Evolutionary conservation across 768 basidiomycete species (phyloP).

Genomic region (Tylopilus sp.): DNA sequence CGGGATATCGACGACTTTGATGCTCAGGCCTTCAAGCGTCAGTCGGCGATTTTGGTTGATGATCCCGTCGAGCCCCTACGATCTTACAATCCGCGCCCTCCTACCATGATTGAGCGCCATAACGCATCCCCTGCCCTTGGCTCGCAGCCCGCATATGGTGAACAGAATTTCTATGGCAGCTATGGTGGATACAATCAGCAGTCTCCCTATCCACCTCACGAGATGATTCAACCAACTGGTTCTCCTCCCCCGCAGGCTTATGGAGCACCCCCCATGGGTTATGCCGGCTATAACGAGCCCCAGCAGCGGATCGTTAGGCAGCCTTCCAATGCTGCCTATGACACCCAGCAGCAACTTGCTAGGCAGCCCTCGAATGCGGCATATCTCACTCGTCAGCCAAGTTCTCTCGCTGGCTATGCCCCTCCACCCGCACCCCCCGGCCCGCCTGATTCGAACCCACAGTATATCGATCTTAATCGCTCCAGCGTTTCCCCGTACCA

Average conservation of each 20-base stretch:
- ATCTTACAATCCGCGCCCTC: constrained; percentile 54
- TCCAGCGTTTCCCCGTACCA: constrained; percentile 75
- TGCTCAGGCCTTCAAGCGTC: constrained; percentile 55
- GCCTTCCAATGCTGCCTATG: constrained; percentile 21
- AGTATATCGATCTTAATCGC: constrained; percentile 64
- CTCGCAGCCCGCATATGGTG: constrained; percentile 14
- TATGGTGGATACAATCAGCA: constrained; percentile 28
- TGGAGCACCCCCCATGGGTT: constrained; percentile 16
- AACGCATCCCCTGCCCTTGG: constrained; percentile 30
- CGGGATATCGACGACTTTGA: constrained; percentile 45
- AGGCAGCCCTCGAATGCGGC: constrained; percentile 23
- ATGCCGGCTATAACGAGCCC: constrained; percentile 26
- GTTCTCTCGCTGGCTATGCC: constrained; percentile 13
- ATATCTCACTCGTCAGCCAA: constrained; percentile 23
- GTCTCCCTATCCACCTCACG: constrained; percentile 10
- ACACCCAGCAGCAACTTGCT: constrained; percentile 23
- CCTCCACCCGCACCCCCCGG: constrained; percentile 4
- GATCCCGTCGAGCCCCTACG: constrained; percentile 43
- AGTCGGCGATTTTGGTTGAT: constrained; percentile 57
- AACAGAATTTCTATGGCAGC: constrained; percentile 25
- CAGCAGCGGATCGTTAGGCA: constrained; percentile 23
- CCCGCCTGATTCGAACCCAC: constrained; percentile 27
- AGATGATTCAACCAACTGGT: constrained; percentile 10
- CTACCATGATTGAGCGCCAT: constrained; percentile 61
- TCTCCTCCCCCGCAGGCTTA: constrained; percentile 25